Conservation (phyloP, 2,329 filamentous ascomycete species). For the Didymella pinodella region DNA sequence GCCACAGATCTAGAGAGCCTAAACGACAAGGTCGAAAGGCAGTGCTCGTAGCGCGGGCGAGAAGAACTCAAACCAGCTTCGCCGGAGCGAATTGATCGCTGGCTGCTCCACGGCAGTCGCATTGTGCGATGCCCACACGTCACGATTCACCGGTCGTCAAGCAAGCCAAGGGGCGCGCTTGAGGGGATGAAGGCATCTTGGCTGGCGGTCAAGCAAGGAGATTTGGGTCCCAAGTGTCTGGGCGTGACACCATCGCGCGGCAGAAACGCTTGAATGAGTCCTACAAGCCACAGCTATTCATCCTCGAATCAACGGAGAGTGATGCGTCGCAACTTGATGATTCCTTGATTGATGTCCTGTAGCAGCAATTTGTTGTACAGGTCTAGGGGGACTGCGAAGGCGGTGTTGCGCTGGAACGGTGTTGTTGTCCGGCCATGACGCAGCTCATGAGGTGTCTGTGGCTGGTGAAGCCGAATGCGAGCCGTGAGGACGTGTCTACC, state of each 20-base stretch:
- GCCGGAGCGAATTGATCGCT: neutral
- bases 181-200: conserved; percentile 27
- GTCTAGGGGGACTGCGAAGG: neutral
- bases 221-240: conserved; percentile 15
- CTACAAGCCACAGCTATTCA: conserved; percentile 4
- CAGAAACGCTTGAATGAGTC: conserved; percentile 31
- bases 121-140: conserved; percentile 31
- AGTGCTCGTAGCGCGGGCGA: conserved; percentile 18
- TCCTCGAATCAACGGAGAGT: conserved; percentile 14
- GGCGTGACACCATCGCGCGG: conserved; percentile 25
- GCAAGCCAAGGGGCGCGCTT: conserved; percentile 30
- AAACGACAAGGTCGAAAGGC: conserved; percentile 6
- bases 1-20: conserved; percentile 15
- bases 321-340: neutral
- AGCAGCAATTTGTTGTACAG: neutral
- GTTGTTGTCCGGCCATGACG: neutral
- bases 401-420: neutral
- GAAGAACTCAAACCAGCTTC: conserved; percentile 19
- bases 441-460: conserved; percentile 8
- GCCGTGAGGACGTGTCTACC: neutral
- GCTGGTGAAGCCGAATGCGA: neutral
- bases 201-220: conserved; percentile 18
- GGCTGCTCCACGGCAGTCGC: conserved; percentile 8
- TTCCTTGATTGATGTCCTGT: neutral
- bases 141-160: conserved; percentile 26